Conservation (phyloP, 768 basidiomycete species). For the Phlebiopsis flavidoalba region DNA sequence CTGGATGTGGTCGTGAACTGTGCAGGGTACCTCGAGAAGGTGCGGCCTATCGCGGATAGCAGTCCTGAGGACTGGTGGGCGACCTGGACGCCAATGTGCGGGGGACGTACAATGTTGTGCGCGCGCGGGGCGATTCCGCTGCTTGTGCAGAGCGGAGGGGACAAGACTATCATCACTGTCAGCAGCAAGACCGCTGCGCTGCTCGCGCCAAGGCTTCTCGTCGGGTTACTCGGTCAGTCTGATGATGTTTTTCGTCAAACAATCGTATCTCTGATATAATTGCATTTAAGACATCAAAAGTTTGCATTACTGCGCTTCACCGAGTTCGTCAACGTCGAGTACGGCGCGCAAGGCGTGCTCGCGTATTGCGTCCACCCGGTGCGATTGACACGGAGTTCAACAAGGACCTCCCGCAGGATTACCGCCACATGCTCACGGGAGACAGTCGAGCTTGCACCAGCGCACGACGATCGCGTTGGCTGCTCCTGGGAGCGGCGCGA, state of each 20-base stretch:
- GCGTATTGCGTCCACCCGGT: slow-evolving; percentile 1
- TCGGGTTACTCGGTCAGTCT: too few relatives aligned
- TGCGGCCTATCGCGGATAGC: neutral
- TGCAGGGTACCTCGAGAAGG: neutral
- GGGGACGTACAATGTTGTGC: slow-evolving; percentile 7
- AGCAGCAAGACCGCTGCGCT: neutral
- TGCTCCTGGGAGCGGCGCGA: slow-evolving; percentile 1
- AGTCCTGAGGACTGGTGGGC: slow-evolving; percentile 9
- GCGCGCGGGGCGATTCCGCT: slow-evolving; percentile 6
- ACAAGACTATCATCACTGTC: neutral
- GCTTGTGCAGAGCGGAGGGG: neutral
- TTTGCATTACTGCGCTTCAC: neutral
- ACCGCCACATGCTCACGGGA: slow-evolving; percentile 4
- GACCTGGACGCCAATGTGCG: slow-evolving; percentile 5
- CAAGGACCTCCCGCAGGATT: neutral
- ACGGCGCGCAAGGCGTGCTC: neutral
- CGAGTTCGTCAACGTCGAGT: neutral
- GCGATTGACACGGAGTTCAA: slow-evolving; percentile 11
- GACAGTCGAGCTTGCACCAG: neutral
- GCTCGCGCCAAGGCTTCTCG: too few relatives aligned
- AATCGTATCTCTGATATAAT: too few relatives aligned
- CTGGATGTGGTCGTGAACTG: neutral
- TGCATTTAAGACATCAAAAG: too few relatives aligned
- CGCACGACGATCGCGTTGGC: slow-evolving; percentile 6
- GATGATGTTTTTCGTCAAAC: too few relatives aligned